Evolutionary conservation across 495 filamentous ascomycete species (phyloP).

Genomic region (Recurvomyces mirabilis): DNA sequence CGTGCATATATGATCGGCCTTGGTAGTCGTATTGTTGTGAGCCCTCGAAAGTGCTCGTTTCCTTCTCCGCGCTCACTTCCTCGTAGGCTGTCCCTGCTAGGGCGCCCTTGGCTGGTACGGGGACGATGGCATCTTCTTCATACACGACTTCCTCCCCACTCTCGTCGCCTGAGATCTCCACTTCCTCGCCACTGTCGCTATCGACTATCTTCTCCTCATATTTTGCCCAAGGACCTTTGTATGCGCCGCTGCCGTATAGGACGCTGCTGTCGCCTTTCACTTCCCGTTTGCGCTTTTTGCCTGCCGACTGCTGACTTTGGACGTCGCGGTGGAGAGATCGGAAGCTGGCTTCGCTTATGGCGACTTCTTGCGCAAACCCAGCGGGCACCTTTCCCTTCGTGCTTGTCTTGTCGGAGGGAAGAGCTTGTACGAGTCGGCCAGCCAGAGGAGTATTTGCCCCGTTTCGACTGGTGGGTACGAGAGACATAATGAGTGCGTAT

Average conservation of each 20-base stretch:
- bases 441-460: slow-evolving; percentile 43
- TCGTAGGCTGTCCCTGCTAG: slow-evolving; percentile 52
- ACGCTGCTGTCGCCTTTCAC: slow-evolving; percentile 71
- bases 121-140: slow-evolving; percentile 50
- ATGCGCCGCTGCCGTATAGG: slow-evolving; percentile 74
- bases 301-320: slow-evolving; percentile 28
- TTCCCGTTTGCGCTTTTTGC: slow-evolving; percentile 67
- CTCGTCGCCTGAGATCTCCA: slow-evolving; percentile 31
- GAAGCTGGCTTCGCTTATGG: slow-evolving; percentile 82
- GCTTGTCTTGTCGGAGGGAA: slow-evolving; percentile 62
- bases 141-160: slow-evolving; percentile 61
- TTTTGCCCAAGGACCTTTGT: slow-evolving; percentile 87
- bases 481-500: no score
- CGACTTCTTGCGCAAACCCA: slow-evolving; percentile 76
- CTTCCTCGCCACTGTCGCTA: slow-evolving; percentile 38
- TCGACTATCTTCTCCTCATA: slow-evolving; percentile 50
- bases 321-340: slow-evolving; percentile 49
- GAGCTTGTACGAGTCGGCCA: slow-evolving; percentile 8
- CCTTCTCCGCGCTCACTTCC: slow-evolving; percentile 40
- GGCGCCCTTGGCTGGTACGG: slow-evolving; percentile 38
- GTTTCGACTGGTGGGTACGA: slow-evolving; percentile 27
- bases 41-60: slow-evolving; percentile 84
- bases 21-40: slow-evolving; percentile 76
- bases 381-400: slow-evolving; percentile 83
- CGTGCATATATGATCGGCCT: slow-evolving; percentile 87